Base-by-base conservation (phyloP, 257 asterid genomes). In the Plantago ovata region DNA sequence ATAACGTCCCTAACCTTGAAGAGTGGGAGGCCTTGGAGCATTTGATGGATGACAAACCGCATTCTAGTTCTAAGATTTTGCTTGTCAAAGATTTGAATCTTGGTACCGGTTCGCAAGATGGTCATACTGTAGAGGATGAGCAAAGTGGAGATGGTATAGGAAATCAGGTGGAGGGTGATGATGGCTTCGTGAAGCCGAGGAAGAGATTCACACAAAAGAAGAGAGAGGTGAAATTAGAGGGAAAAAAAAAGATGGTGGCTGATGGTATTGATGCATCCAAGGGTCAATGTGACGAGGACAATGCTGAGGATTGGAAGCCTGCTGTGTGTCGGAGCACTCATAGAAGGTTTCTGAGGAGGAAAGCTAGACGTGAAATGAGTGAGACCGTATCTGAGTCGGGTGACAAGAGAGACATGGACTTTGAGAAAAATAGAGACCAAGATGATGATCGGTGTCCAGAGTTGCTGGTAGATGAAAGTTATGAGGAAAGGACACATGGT, bases 11-110 rank as follows among this genome's bases (percentile, higher is more conserved):
- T 60, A 93, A 93, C 81, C 69, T 78, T 10, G 84, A 86, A 67
- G 99, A 93, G 64, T 93, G 99, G 99, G 97, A 93, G 71, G 99
- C 97, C 0, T 71, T 93, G 66, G 97, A 84, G 63, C 84, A 77
- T 60, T 81, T 69, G 46, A 49, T 70, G 15, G 95, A 86, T 52
- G 69, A 61, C 8, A 82, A 70, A 33, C 58, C 84, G 59, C 65
- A 77, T 71, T 58, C 63, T 5, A 55, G 61, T 62, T 93, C 99
- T 2, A 84, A 80, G 78, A 89, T 93, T 59, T 83, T 89, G 60
- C 96, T 96, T 50, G 55, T 84, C 60, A 81, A 77, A 69, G 86
- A 84, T 75, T 63, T 93, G 78, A 77, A 57, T 65, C 66, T 84
- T 53, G 84, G 64, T 53, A 73, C 57, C 40, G 58, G 69, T 62